These are phyloP conservation scores for Yamadazyma endophytica DNA, from an alignment of 805 yeast genomes.

Conservation along the genomic window DNA sequence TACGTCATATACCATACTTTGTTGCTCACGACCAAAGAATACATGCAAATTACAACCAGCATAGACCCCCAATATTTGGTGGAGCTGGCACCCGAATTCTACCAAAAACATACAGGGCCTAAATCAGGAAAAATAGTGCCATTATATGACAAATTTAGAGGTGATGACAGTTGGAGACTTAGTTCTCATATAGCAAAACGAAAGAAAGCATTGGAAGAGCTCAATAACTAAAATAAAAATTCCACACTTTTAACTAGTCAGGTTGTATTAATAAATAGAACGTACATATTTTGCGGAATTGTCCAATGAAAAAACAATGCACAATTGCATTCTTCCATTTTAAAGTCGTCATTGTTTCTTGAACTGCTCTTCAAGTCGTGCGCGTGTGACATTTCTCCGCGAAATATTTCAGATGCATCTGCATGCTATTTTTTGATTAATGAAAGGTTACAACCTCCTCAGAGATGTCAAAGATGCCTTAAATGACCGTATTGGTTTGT, in stretches of 20 bases:
- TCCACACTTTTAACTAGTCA: too few species aligned
- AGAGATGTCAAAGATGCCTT: conserved; percentile 27
- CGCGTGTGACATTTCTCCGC: too few species aligned
- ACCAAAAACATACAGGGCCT: too few species aligned
- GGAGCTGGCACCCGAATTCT: conserved; percentile 69
- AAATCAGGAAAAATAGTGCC: conserved; percentile 83
- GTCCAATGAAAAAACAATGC: too few species aligned
- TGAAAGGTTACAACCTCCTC: conserved; percentile 11
- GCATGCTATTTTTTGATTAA: too few species aligned
- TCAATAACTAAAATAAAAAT: background rate
- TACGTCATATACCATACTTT: conserved; percentile 80
- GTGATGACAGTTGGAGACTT: conserved; percentile 74
- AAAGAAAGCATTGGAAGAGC: conserved; percentile 14
- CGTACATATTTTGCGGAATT: too few species aligned
- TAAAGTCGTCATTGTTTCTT: too few species aligned
- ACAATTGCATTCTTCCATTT: too few species aligned
- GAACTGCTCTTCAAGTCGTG: too few species aligned
- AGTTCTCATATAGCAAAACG: conserved; percentile 36
- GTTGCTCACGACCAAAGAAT: conserved; percentile 80
- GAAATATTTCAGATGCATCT: too few species aligned
- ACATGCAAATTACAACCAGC: conserved; percentile 84
- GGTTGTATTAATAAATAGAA: too few species aligned
- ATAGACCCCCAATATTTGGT: conserved; percentile 80
- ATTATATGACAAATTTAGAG: conserved; percentile 54
- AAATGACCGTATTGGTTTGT: conserved; percentile 27